phyloP scores from a whole-genome alignment of 2,329 filamentous ascomycete genomes.

The Westerdykella sp. region DNA sequence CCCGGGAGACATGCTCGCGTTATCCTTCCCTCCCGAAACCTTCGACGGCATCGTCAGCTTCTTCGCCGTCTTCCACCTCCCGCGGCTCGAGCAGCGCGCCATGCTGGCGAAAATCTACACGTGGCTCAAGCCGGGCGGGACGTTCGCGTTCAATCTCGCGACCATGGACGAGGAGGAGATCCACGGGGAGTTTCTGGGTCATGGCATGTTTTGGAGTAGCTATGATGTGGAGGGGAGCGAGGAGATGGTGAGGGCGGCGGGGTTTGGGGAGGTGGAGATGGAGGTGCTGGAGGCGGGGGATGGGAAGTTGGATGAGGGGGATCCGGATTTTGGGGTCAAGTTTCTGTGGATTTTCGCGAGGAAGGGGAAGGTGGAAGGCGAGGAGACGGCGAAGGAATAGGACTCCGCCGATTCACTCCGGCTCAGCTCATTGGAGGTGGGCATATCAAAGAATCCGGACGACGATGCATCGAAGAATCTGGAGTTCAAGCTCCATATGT shows the following conservation, averaged over 20 bases:
- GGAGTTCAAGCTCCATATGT: too few species aligned
- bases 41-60: conserved; percentile 49
- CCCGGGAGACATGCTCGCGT: conserved; percentile 40
- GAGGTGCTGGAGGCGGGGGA: conserved; percentile 19
- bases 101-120: conserved; percentile 41
- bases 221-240: conserved; percentile 34
- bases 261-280: conserved; percentile 19
- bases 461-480: too few species aligned
- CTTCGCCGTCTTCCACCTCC: conserved; percentile 53
- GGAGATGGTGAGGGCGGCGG: conserved; percentile 24
- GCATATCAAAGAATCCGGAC: too few species aligned
- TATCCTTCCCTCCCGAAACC: conserved; percentile 29
- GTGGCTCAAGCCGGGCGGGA: conserved; percentile 51
- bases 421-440: too few species aligned
- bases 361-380: conserved; percentile 3
- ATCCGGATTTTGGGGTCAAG: conserved; percentile 15
- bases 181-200: conserved; percentile 31
- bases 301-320: conserved; percentile 9
- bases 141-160: conserved; percentile 39
- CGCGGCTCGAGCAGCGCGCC: conserved; percentile 44
- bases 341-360: conserved; percentile 29
- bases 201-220: conserved; percentile 39
- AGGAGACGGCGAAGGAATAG: too few species aligned
- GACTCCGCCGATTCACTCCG: too few species aligned
- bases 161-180: conserved; percentile 39